Percentiles rank a stretch among this genome's conserved stretches.
Conservation (phyloP, 345 rosid genomes). For the Mallotus nudiflorus region DNA sequence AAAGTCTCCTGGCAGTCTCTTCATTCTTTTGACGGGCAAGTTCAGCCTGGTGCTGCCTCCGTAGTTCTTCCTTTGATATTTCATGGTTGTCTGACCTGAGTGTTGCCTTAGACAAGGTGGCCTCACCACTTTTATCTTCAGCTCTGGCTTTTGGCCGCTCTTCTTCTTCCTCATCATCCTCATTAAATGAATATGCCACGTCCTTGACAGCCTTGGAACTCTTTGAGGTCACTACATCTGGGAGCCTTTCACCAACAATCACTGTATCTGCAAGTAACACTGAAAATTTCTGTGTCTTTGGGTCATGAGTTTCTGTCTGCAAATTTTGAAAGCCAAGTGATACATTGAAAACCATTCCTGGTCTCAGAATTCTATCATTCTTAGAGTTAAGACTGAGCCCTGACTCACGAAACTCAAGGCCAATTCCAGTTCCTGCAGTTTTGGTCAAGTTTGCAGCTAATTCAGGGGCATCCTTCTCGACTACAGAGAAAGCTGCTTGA, state of each 20-base stretch:
- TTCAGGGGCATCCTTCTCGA: slow-evolving; percentile 83
- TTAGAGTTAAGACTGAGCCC: slow-evolving; percentile 76
- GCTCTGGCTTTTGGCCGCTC: slow-evolving; percentile 35
- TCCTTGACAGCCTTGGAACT: slow-evolving; percentile 81
- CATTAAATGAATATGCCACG: slow-evolving; percentile 86
- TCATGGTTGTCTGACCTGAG: slow-evolving; percentile 90
- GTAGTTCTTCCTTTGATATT: slow-evolving; percentile 85
- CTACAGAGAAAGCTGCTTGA: slow-evolving; percentile 74
- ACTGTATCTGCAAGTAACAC: slow-evolving; percentile 87
- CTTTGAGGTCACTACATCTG: slow-evolving; percentile 61
- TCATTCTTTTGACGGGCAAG: slow-evolving; percentile 96
- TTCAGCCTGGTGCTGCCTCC: slow-evolving; percentile 99
- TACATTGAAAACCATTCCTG: slow-evolving; percentile 80
- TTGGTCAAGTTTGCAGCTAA: slow-evolving; percentile 66
- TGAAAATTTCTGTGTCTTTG: slow-evolving; percentile 67
- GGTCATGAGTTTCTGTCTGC: slow-evolving; percentile 51
- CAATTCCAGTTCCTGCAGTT: slow-evolving; percentile 97
- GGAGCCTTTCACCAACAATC: slow-evolving; percentile 57
- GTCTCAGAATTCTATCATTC: slow-evolving; percentile 63
- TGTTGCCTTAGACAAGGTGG: slow-evolving; percentile 59
- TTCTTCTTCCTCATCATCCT: slow-evolving; percentile 79
- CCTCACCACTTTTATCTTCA: slow-evolving; percentile 43
- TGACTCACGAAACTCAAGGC: slow-evolving; percentile 93
- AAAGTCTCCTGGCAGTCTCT: slow-evolving; percentile 95
- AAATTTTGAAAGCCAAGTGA: slow-evolving; percentile 89